Base-by-base conservation (phyloP, 2,329 filamentous ascomycete genomes). In the Sphaerulina musiva region DNA sequence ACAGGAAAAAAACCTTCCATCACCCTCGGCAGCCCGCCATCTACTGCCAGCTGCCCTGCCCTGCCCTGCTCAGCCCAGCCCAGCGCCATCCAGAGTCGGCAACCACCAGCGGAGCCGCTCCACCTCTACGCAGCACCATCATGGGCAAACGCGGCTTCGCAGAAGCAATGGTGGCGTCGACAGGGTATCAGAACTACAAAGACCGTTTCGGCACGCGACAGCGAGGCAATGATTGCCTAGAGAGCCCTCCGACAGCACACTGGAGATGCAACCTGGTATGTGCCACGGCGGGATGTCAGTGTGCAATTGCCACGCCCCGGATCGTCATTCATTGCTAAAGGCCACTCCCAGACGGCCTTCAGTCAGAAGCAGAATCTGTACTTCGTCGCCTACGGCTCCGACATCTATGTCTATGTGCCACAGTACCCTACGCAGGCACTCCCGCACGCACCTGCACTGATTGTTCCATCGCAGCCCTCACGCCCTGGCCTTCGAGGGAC, bases 321-420 rank as follows among this genome's bases (percentile, higher is more conserved):
- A 43, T 26, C 47, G 41, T 41, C 11, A 29, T 49, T 41, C 11
- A 29, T 49, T 20, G 23, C 31, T 41, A n/a, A 39, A 49, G 26
- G 47, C 47, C 17, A 38, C 40, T 39, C 32, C 20, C 48, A 72
- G 69, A 78, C 75, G 12, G 75, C 68, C 5, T 65, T 78, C 10
- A 77, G 76, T 12, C 70, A 73, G 47, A 58, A 61, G 2, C 68
- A 72, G 62, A 77, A 78, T 53, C 67, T 77, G n/a, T 78, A 73
- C 61, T 76, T 78, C 51, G 66, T 77, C n/a, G 75, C 74, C 10
- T 72, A 69, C 53, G 64, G 60, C 17, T 62, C 68, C 47, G 57
- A 64, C 1, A 68, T 78, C 8, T 66, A 72, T 48, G 68, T 77
- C 32, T 76, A 74, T 55, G 62, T 70, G 48, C 76, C 76, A 29